Base-by-base conservation (phyloP, 2,329 filamentous ascomycete genomes). In the Colletotrichum zoysiae region DNA sequence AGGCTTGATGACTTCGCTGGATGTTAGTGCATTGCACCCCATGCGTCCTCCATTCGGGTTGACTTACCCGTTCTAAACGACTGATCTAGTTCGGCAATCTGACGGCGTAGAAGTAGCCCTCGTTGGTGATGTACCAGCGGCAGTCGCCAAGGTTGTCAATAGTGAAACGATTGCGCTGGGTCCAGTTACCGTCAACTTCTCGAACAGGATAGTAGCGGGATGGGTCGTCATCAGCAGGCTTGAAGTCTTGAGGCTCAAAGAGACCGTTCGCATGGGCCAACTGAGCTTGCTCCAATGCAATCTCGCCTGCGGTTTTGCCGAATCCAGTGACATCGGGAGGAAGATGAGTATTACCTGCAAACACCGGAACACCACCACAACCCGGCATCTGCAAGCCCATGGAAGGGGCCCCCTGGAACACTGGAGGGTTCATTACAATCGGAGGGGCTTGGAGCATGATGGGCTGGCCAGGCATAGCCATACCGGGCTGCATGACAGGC, bases 21-120 rank as follows among this genome's bases (percentile, higher is more conserved):
- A 30, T 23, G 40, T 61, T 9, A 70, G 68, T 16, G 4, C 38
- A 16, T 38, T n/a, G 12, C 20, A 12, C 23, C 44, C 18, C 11
- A 5, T 11, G 33, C 9, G 11, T 33, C 23, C 33, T 30, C 46
- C 2, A 33, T 8, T 5, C 18, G 23, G 38, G 2, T 46, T 38
- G n/a, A 59, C 53, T 33, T 14, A 64, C 58, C 46, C 6, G 3
- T 33, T 1, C 23, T 20, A 51, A 46, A 14, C 5, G 7, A 18
- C 2, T 35, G 18, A 30, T 56, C 75, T 76, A 83, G 74, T 82
- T 78, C 50, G 85, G 82, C 60, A 90, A 80, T 64, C 88, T 85
- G 61, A 89, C 84, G 71, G 89, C 89, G 75, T 91, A 91, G 78
- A 91, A 91, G 77, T 85, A 83, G 35, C 89, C 89, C 67, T 86